A percentile compares a stretch with the other conserved stretches of the same genome.
Conservation (phyloP, 2,329 filamentous ascomycete genomes). For the Aspergillus tubingensis region DNA sequence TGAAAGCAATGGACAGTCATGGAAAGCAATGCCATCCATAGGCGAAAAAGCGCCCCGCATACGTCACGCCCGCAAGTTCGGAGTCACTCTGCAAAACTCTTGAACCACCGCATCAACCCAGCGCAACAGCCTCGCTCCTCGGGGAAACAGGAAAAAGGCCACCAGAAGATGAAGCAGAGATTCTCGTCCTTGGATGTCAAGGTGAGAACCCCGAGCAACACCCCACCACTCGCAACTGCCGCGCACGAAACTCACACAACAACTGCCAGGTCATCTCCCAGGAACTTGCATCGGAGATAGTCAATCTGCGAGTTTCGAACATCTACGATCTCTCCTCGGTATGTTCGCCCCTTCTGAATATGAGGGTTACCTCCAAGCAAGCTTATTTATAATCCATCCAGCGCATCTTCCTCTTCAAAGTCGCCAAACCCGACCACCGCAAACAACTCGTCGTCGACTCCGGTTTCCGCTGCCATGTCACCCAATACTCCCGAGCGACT, state of each 20-base stretch:
- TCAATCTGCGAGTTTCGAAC: slow-evolving; percentile 81
- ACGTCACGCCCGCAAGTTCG: slow-evolving; percentile 33
- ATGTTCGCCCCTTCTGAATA: slow-evolving; percentile 21
- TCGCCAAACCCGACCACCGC: slow-evolving; percentile 84
- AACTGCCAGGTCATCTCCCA: slow-evolving; percentile 80
- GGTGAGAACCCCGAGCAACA: slow-evolving; percentile 36
- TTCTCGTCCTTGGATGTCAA: slow-evolving; percentile 61
- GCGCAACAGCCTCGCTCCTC: slow-evolving; percentile 8
- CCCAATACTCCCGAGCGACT: slow-evolving; percentile 83
- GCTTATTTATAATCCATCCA: slow-evolving; percentile 25
- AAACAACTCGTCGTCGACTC: slow-evolving; percentile 91
- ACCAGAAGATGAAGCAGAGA: slow-evolving; percentile 57
- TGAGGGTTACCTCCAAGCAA: background rate
- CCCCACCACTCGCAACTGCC: background rate
- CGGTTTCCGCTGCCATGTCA: slow-evolving; percentile 93
- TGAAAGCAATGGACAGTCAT: slow-evolving; percentile 10
- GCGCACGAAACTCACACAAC: slow-evolving; percentile 6
- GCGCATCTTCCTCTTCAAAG: slow-evolving; percentile 93
- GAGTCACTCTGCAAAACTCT: slow-evolving; percentile 16
- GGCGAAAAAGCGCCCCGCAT: slow-evolving; percentile 36
- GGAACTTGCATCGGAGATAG: slow-evolving; percentile 78
- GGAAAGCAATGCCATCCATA: slow-evolving; percentile 12
- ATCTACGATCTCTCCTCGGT: slow-evolving; percentile 92
- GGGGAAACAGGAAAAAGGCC: slow-evolving; percentile 14
- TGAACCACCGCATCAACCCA: slow-evolving; percentile 11